phyloP scores from a whole-genome alignment of 2,329 filamentous ascomycete genomes.

The Sclerotinia spermophila region DNA sequence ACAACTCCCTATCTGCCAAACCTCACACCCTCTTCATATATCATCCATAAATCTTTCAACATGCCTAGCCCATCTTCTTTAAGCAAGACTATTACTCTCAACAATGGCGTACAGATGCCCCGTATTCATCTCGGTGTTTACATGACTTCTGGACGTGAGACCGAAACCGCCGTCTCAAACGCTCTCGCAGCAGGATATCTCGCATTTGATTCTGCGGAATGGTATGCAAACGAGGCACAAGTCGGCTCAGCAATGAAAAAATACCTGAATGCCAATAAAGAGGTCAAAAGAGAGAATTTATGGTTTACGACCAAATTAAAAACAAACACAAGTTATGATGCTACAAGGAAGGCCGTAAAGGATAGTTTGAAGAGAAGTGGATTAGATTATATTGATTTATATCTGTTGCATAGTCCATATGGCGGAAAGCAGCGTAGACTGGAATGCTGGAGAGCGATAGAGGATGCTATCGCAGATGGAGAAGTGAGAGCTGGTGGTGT shows the following conservation, averaged over 20 bases:
- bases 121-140: constrained; percentile 73
- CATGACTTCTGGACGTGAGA: constrained; percentile 62
- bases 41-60: neutral
- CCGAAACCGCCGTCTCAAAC: constrained; percentile 49
- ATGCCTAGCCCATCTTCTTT: constrained; percentile 8
- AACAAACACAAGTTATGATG: constrained; percentile 59
- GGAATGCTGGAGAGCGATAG: constrained; percentile 72
- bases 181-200: constrained; percentile 48
- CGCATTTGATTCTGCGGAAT: constrained; percentile 51
- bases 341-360: constrained; percentile 62
- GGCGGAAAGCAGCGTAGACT: constrained; percentile 65
- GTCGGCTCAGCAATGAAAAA: constrained; percentile 61
- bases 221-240: constrained; percentile 66
- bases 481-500: constrained; percentile 70
- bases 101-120: constrained; percentile 53
- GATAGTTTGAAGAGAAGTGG: constrained; percentile 61
- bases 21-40: neutral
- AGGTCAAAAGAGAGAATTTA: constrained; percentile 62
- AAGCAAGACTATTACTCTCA: constrained; percentile 6
- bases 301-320: constrained; percentile 80
- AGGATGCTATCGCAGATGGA: constrained; percentile 70
- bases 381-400: constrained; percentile 73
- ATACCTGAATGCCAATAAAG: constrained; percentile 51
- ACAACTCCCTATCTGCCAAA: neutral
- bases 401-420: constrained; percentile 75